Base-by-base conservation (phyloP, 768 basidiomycete genomes). In the Auriculariales sp. region DNA sequence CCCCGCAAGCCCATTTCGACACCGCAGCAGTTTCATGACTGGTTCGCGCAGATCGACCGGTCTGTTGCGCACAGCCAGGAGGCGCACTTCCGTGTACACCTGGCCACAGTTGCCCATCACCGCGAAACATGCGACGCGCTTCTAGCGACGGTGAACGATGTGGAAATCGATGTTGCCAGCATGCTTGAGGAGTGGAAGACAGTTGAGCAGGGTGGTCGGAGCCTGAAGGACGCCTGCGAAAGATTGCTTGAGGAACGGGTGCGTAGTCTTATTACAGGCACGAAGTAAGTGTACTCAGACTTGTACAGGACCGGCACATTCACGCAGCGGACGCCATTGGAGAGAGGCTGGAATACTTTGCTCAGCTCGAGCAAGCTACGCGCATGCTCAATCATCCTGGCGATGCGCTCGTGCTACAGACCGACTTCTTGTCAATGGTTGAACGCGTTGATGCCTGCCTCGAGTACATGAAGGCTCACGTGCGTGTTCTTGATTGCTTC, bases 11-110 rank as follows among this genome's bases (percentile, higher is more conserved):
- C 87, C 3, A 81, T 98, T 32, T 77, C 83, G 54, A 94, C 91
- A 0, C 83, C 92, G 1, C 90, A 98, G 58, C 91, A 97, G 56
- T 94, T 99, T 65, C 90, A 93, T 61, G 94, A 98, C 66, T 95
- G 92, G 83, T 94, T 92, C 63, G 73, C 88, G 3, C 72, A 85
- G 33, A 80, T 99, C 48, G 92, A 95, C 55, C 74, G 84, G 14
- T 84, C 85, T 2, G 88, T 95, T 31, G 84, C 91, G 6, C 90
- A 91, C 58, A 86, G 86, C 52, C 94, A 98, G 59, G 94, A 97
- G 59, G 79, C 89, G 4, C 83, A 92, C 60, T 97, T 95, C 62
- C 75, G 89, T 24, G 79, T 81, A 0, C 87, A 97, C 63, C 75
- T 93, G 17, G 77, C 78, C 10, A 78, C 76, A 53, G 77, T 98